These are phyloP conservation scores for Aureobasidium mangrovei DNA, from an alignment of 2,329 filamentous ascomycete genomes.

Conservation along the genomic window DNA sequence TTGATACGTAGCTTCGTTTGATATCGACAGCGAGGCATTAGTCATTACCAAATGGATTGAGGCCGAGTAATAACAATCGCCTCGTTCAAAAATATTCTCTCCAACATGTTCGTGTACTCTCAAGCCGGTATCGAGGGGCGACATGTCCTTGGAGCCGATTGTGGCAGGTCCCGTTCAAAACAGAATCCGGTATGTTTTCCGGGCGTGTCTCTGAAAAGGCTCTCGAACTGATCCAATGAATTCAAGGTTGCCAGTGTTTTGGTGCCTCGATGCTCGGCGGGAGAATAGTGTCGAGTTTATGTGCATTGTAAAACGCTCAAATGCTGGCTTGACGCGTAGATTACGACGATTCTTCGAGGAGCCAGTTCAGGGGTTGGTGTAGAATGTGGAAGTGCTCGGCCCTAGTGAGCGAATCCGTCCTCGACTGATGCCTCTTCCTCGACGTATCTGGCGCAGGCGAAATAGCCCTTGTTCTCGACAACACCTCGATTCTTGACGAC, in stretches of 20 bases:
- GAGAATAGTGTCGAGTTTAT: too few relatives aligned
- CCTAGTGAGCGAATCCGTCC: slow-evolving; percentile 2
- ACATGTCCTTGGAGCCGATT: too few relatives aligned
- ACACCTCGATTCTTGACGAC: slow-evolving; percentile 90
- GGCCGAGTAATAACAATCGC: not conserved
- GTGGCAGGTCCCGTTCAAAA: too few relatives aligned
- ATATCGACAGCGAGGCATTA: slow-evolving; percentile 6
- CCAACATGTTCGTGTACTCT: not conserved
- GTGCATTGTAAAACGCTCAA: too few relatives aligned
- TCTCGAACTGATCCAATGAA: too few relatives aligned
- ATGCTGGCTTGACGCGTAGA: too few relatives aligned
- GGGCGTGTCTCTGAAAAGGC: too few relatives aligned
- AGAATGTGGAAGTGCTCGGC: not conserved
- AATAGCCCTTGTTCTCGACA: slow-evolving; percentile 97
- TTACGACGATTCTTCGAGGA: not conserved
- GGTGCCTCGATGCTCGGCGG: too few relatives aligned
- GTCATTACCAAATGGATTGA: not conserved
- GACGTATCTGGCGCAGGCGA: slow-evolving; percentile 62
- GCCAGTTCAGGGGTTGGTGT: not conserved
- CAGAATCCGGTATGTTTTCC: too few relatives aligned
- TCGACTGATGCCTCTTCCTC: not conserved
- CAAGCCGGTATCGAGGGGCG: too few relatives aligned
- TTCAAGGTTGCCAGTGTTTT: too few relatives aligned
- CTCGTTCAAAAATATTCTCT: not conserved
- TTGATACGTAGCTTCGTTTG: slow-evolving; percentile 1